Percentiles rank a stretch among this genome's conserved stretches.
phyloP scores from a whole-genome alignment of 352 stramenopile genomes.

The Phytophthora hybrid region DNA sequence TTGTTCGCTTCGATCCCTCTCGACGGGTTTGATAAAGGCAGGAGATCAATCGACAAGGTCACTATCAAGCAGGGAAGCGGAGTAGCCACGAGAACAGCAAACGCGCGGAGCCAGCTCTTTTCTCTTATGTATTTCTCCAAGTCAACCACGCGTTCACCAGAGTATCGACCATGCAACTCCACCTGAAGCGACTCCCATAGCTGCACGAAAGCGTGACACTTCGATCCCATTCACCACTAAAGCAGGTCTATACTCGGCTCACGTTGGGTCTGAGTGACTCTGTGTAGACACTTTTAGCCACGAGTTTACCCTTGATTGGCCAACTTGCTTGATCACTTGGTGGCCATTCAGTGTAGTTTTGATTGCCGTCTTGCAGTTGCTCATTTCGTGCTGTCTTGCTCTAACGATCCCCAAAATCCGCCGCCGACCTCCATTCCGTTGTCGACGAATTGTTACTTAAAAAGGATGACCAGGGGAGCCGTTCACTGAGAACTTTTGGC shows the following conservation, averaged over 20 bases:
- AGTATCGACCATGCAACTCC: constrained; percentile 3
- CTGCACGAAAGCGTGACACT: neutral
- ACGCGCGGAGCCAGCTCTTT: neutral
- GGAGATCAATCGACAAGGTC: neutral
- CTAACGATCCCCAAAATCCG: too few species aligned
- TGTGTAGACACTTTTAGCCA: neutral
- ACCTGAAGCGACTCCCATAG: constrained; percentile 5
- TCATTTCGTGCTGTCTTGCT: too few species aligned
- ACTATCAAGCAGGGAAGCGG: constrained; percentile 3
- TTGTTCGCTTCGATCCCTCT: constrained; percentile 1
- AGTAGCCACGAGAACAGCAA: neutral
- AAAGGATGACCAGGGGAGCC: too few species aligned
- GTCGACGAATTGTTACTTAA: too few species aligned
- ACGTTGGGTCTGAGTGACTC: neutral
- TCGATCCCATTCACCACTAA: neutral
- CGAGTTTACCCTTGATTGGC: too few species aligned
- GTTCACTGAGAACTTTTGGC: too few species aligned
- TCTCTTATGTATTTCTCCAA: neutral
- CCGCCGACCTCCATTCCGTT: too few species aligned
- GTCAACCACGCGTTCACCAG: neutral
- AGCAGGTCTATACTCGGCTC: neutral
- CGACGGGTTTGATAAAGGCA: neutral
- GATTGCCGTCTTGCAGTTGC: too few species aligned
- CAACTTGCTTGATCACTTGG: too few species aligned
- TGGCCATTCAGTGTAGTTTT: too few species aligned